Base-by-base conservation (phyloP, 2,329 filamentous ascomycete species). In the Colletotrichum higginsianum region DNA sequence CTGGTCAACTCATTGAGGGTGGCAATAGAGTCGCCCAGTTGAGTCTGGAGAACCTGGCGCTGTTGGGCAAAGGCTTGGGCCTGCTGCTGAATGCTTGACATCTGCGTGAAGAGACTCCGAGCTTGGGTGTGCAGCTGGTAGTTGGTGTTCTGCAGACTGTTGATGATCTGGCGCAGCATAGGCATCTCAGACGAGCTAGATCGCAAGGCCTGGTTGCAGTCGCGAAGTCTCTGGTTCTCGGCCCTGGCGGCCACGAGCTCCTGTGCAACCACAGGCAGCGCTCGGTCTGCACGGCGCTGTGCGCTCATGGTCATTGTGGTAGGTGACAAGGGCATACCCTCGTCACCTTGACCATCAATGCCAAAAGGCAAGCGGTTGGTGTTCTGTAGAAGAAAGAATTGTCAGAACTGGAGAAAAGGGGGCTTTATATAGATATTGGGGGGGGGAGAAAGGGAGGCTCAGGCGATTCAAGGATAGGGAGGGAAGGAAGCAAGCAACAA, bases 301-400 rank as follows among this genome's bases (percentile, higher is more conserved):
- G 56, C 56, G n/a, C 56, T 46, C 40, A 44, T 60, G 7, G 56
- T 60, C 56, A 46, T 60, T 18, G 23, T 4, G 23, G 56, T 60
- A 15, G 56, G 56, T 16, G 56, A 60, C 18, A 11, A 18, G 4
- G 56, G 56, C 16, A 46, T 46, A 23, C 9, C 56, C 13, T 30
- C 21, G 6, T 60, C 38, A 18, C 26, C 4, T 35, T 62, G 46
- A 16, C 60, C 60, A 12, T 62, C 60, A n/a, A 21, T 52, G 60
- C 60, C 60, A 21, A 62, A 30, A 7, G n/a, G n/a, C 15, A 21
- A 23, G 18, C 13, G n/a, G 46, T 0, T 62, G 30, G 11, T 50
- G 46, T 38, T 42, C 60, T 62, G 23, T 18, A 13, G 47, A 52
- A 62, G 46, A 61, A 50, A 40, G 5, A 40, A 26, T 9, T 23